Evolutionary conservation across 441 rosid species (phyloP), one percentile per base, ranked within the genome.

Genomic region (Sinapis alba): DNA sequence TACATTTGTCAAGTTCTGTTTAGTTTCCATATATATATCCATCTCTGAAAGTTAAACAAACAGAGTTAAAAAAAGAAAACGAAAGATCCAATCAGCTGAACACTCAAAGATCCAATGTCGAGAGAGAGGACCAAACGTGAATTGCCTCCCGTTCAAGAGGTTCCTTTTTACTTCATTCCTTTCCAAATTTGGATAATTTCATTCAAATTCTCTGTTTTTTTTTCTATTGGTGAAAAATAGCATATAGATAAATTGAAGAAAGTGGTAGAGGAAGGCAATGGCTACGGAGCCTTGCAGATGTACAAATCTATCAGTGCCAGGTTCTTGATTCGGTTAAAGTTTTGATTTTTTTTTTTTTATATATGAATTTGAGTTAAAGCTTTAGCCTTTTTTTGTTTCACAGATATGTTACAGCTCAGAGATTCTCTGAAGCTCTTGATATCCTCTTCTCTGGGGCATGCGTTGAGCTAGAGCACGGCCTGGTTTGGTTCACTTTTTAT

Each of bases 261-360:
- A 78, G 85, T 83, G 78, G 77, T 93, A 65, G 84, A 83, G 32
- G 97, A 83, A 54, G 96, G 98, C 34, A 89, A 95, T 82, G 80
- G 6, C 81, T 95, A 95, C 84, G 98, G 98, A 83, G 97, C 98
- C 62, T 96, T 91, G 38, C 98, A 95, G 92, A 95, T 92, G 93
- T 95, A 89, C 80, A 93, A 91, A 86, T 90, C 96, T 4, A 86
- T 88, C 66, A 85, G 93, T 75, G 89, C 96, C 41, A 85, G 98
- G 99, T 93, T 84, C 23, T 32, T 2, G 41, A 5, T 43, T 43
- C 38, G 5, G 15, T 45, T 26, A 50, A 61, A 16, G 18, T 0
- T 45, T 59, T 11, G 18, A 51, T 51, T 62, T 12, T 63, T 62
- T n/a, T n/a, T n/a, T n/a, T n/a, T n/a, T n/a, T n/a, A n/a, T 0